Evolutionary conservation across 768 basidiomycete species (phyloP), one percentile per base, ranked within the genome.

Genomic region (Tylopilus cervinicoccineus): DNA sequence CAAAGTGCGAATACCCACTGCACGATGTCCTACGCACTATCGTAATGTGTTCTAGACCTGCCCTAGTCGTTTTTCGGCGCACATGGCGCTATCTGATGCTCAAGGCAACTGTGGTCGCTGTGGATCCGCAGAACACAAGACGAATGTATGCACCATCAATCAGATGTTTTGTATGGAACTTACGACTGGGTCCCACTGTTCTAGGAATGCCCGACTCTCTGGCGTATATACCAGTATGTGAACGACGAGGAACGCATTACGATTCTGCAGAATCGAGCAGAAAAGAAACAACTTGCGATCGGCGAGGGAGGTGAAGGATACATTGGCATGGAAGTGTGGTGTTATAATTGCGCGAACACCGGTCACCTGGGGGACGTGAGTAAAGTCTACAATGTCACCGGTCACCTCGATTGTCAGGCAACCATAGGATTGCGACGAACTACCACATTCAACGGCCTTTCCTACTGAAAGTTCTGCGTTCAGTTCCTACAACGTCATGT

Each of bases 321-420:
- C 64, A 82, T 91, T 45, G 84, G 78, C 5, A 64, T 67, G 28
- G 86, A 88, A 59, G 73, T 80, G 55, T 91, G 85, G 85, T 92
- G 89, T 63, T 88, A 89, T 61, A 87, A 86, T 55, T 92, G 89
- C 54, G 89, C 85, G 34, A 70, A 69, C 24, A 65, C 65, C 43
- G 88, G 86, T 4, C 89, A 92, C 64, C 77, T 85, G 63, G 89
- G 89, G 38, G 89, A 91, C 57, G 88, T 90, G 59, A 67, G 84
- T 72, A 38, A 38, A 44, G 24, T 37, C 17, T 27, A 40, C 20
- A 11, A 13, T 43, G 28, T 17, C 14, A 28, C 11, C 12, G 2
- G 31, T 22, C 40, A 23, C 38, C 14, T 28, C 41, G 36, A 46
- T 41, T 23, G 24, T 31, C 19, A 49, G 14, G 33, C 13, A 28